Base-by-base conservation (phyloP, 306 rosid genomes). In the Lathyrus oleraceus region DNA sequence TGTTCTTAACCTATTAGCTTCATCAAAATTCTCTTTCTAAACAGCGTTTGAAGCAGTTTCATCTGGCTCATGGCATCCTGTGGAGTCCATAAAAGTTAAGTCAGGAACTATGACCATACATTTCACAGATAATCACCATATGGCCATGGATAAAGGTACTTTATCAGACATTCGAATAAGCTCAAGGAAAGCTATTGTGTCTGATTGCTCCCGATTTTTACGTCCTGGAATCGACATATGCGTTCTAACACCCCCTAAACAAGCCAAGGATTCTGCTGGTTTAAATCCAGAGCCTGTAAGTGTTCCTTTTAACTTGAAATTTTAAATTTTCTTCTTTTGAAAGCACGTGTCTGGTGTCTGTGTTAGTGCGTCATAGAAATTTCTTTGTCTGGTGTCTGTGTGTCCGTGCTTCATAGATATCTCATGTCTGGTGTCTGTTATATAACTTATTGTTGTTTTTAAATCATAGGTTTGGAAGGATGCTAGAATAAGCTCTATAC, bases 191-290 rank as follows among this genome's bases (percentile, higher is more conserved):
- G 89, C 98, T 45, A 84, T 84, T 32, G 57, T 67, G 14, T 77
- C 89, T 27, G 98, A 93, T 74, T 93, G 98, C 73, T 84, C 87
- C 40, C 78, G 88, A 73, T 61, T 87, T 78, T 40, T 90, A 68
- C 84, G 98, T 62, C 89, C 90, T 15, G 96, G 98, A 35, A 74
- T 90, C 14, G 98, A 93, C 57, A 49, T 93, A 39, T 90, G 90
- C 58, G 90, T 87, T 68, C 77, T 83, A 65, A 76, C 87, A 32
- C n/a, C 70, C 40, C 74, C 87, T 51, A 61, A 61, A 52, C 61
- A 36, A 25, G 17, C 72, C 39, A 63, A 43, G 11, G 47, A 32
- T 60, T 79, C 84, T 1, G 81, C 61, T 32, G 81, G 71, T 48
- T 10, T 38, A 52, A 56, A 10, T 54, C 20, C 12, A 6, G 70